Conservation (phyloP, 768 basidiomycete genomes). For the Naganishia randhawae region DNA sequence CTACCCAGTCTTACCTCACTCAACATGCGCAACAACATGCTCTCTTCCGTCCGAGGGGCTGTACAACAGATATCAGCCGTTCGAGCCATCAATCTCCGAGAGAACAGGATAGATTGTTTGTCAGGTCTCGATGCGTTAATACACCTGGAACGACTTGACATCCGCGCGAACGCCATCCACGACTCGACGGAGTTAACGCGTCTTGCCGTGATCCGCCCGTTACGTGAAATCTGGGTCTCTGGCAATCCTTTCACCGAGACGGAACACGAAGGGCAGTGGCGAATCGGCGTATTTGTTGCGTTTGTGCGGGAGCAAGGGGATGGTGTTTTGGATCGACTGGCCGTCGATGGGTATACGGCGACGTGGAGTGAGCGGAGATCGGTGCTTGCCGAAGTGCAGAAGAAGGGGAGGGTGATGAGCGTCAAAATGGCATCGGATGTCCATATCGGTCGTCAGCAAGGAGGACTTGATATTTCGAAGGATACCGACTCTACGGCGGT, state of each 20-base stretch:
- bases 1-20: constrained; percentile 81
- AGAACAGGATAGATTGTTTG: constrained; percentile 88
- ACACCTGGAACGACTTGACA: constrained; percentile 77
- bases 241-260: constrained; percentile 75
- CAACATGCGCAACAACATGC: constrained; percentile 95
- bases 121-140: constrained; percentile 87
- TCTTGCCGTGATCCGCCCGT: constrained; percentile 71
- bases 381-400: constrained; percentile 15
- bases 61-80: constrained; percentile 75
- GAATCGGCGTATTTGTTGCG: constrained; percentile 72
- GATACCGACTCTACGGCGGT: neutral
- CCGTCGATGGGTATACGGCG: constrained; percentile 61
- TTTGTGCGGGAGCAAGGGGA: constrained; percentile 79
- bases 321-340: constrained; percentile 53
- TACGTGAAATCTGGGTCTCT: constrained; percentile 70
- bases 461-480: neutral
- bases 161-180: constrained; percentile 71
- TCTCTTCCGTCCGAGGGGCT: constrained; percentile 90
- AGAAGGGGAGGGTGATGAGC: neutral
- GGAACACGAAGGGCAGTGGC: constrained; percentile 60
- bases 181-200: constrained; percentile 83
- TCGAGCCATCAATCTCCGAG: constrained; percentile 70
- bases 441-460: neutral
- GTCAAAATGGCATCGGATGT: neutral
- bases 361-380: constrained; percentile 41